Evolutionary conservation across 2,329 filamentous ascomycete genomes (phyloP).

Genomic region (Dactylellina leptospora): DNA sequence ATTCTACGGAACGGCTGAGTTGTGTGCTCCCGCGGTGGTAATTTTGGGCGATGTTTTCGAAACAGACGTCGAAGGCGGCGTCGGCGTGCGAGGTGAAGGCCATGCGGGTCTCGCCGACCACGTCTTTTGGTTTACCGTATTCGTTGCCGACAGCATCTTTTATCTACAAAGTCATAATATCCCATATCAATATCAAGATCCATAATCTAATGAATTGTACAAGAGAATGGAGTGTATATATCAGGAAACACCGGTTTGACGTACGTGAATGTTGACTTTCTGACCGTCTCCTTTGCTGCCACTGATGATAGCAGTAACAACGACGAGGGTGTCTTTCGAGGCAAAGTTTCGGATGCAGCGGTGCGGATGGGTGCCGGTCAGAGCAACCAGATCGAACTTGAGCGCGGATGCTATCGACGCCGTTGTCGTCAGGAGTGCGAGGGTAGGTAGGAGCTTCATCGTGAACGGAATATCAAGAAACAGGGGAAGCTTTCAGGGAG

Average conservation of each 20-base stretch:
- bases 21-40: constrained; percentile 54
- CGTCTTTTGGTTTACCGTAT: constrained; percentile 88
- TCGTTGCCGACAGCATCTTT: constrained; percentile 95
- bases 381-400: constrained; percentile 89
- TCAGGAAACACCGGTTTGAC: no score
- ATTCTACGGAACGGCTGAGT: constrained; percentile 66
- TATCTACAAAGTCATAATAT: no score
- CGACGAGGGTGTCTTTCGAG: constrained; percentile 86
- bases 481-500: constrained; percentile 12
- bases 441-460: constrained; percentile 44
- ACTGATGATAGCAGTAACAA: constrained; percentile 87
- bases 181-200: neutral
- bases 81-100: constrained; percentile 93
- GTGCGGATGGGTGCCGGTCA: constrained; percentile 70
- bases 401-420: constrained; percentile 68
- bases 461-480: constrained; percentile 27
- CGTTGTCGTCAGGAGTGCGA: constrained; percentile 39
- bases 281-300: constrained; percentile 92
- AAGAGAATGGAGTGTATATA: no score
- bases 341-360: constrained; percentile 98
- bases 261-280: constrained; percentile 90
- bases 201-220: no score
- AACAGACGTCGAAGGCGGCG: constrained; percentile 94
- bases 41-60: constrained; percentile 76
- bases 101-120: constrained; percentile 88